Conservation (phyloP, 1,284 basidiomycete species). For the Ceratobasidium sp. region DNA sequence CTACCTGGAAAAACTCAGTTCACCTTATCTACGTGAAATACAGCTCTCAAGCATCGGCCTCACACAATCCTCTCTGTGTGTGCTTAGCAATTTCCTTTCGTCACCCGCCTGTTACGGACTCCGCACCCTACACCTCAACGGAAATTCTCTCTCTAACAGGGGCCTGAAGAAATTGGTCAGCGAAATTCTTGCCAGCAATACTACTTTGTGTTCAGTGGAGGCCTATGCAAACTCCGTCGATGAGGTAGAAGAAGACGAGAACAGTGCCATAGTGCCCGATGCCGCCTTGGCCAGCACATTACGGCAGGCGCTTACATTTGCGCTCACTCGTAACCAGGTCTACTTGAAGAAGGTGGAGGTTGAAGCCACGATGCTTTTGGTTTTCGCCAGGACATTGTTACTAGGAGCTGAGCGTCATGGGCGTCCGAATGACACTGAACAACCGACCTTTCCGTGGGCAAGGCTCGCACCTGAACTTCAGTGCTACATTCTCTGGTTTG, state of each 20-base stretch:
- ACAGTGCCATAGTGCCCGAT: neutral
- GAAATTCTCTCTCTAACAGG: slow-evolving; percentile 62
- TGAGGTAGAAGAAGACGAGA: neutral
- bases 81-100: slow-evolving; percentile 66
- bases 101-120: slow-evolving; percentile 66
- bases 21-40: slow-evolving; percentile 66
- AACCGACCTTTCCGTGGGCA: slow-evolving; percentile 29
- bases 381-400: slow-evolving; percentile 21
- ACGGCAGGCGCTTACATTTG: slow-evolving; percentile 18
- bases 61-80: slow-evolving; percentile 62
- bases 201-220: slow-evolving; percentile 37
- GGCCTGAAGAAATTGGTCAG: slow-evolving; percentile 27
- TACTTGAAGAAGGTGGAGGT: slow-evolving; percentile 25
- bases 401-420: neutral
- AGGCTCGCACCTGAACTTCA: slow-evolving; percentile 36
- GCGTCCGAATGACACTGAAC: neutral
- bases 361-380: slow-evolving; percentile 24
- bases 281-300: slow-evolving; percentile 1
- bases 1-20: slow-evolving; percentile 66
- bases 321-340: slow-evolving; percentile 26
- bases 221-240: slow-evolving; percentile 26
- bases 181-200: slow-evolving; percentile 15
- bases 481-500: slow-evolving; percentile 30
- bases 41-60: slow-evolving; percentile 69
- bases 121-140: slow-evolving; percentile 67